Evolutionary conservation across 2,329 filamentous ascomycete genomes (phyloP).

Genomic region (Nigrograna mackinnonii): DNA sequence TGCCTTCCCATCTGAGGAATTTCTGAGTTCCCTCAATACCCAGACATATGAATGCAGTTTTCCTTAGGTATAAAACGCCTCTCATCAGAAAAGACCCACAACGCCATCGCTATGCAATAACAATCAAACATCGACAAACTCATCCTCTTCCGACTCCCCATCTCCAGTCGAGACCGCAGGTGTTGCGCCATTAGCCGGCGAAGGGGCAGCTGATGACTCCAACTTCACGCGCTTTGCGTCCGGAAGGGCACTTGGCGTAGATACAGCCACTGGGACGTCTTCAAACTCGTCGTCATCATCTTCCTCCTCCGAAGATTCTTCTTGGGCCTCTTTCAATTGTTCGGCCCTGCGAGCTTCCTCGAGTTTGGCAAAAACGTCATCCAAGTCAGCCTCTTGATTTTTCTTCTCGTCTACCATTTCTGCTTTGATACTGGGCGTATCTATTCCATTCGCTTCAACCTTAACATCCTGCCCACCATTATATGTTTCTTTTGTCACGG

Average conservation of each 20-base stretch:
- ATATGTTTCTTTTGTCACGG: slow-evolving; percentile 60
- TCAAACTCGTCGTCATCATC: slow-evolving; percentile 54
- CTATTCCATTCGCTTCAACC: slow-evolving; percentile 41
- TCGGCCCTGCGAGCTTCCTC: slow-evolving; percentile 60
- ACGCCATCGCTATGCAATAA: slow-evolving; percentile 33
- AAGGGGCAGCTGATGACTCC: slow-evolving; percentile 49
- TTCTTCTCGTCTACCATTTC: slow-evolving; percentile 57
- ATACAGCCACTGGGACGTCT: slow-evolving; percentile 35
- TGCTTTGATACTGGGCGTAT: slow-evolving; percentile 39
- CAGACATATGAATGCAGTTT: too few relatives aligned
- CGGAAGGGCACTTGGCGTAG: slow-evolving; percentile 23
- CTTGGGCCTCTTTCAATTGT: slow-evolving; percentile 46
- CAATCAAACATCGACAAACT: slow-evolving; percentile 49
- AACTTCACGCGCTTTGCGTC: slow-evolving; percentile 66
- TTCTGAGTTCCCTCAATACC: too few relatives aligned
- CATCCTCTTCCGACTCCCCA: slow-evolving; percentile 50
- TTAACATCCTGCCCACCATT: slow-evolving; percentile 37
- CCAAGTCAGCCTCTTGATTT: slow-evolving; percentile 58
- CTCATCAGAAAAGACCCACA: slow-evolving; percentile 8
- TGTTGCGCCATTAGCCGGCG: slow-evolving; percentile 31
- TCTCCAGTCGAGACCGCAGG: slow-evolving; percentile 44
- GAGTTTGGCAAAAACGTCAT: slow-evolving; percentile 69
- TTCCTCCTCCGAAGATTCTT: slow-evolving; percentile 49
- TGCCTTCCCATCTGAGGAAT: too few relatives aligned
- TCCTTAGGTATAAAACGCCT: slow-evolving; percentile 22